Percentiles rank a stretch among this genome's conserved stretches.
Evolutionary conservation across 2,329 filamentous ascomycete genomes (phyloP).

Genomic region (Alternaria sp.): DNA sequence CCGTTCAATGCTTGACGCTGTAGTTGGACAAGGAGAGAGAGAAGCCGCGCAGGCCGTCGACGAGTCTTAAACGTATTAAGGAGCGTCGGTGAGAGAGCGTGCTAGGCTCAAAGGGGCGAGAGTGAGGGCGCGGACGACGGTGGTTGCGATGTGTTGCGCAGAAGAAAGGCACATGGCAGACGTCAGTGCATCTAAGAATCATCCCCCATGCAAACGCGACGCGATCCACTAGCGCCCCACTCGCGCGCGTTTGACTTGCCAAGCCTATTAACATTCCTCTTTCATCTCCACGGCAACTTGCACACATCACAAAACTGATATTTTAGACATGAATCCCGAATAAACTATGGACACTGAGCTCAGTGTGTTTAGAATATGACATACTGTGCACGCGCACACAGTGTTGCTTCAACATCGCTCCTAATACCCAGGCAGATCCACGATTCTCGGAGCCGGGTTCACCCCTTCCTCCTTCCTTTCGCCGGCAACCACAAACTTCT

Average conservation of each 20-base stretch:
- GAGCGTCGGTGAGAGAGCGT: conserved; percentile 13
- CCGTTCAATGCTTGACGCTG: neutral
- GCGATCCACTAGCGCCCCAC: conserved; percentile 34
- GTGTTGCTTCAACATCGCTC: neutral
- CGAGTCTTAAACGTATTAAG: conserved; percentile 2
- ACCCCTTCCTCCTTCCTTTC: conserved; percentile 38
- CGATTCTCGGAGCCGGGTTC: neutral
- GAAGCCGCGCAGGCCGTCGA: neutral
- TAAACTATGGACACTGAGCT: no score
- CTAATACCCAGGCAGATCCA: neutral
- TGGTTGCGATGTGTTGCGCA: conserved; percentile 15
- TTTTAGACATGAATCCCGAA: neutral
- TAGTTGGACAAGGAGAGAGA: neutral
- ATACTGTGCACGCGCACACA: no score
- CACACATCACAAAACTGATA: neutral
- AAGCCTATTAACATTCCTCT: conserved; percentile 34
- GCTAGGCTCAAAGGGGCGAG: neutral
- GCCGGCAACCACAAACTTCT: conserved; percentile 42
- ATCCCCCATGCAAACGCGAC: conserved; percentile 33
- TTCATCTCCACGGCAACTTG: conserved; percentile 17
- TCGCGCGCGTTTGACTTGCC: conserved; percentile 24
- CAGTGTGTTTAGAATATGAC: no score
- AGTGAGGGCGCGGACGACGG: conserved; percentile 7
- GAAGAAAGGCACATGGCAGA: conserved; percentile 20
- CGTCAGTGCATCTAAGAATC: conserved; percentile 35